Conservation (phyloP, 352 stramenopile genomes). For the Globisporangium orthogonon region DNA sequence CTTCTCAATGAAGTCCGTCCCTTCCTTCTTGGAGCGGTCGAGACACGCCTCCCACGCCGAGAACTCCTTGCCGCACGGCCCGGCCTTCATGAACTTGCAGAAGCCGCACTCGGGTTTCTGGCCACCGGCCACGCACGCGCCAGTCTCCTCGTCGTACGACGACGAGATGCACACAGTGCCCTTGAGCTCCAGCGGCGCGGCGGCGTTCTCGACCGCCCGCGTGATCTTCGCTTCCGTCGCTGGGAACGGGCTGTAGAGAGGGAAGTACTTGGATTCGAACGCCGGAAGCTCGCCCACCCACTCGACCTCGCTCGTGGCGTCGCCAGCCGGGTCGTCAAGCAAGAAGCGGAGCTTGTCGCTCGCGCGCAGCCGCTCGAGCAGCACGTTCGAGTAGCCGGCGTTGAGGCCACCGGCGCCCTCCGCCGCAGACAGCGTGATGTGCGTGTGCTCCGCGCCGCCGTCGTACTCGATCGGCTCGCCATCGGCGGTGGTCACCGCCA, state of each 20-base stretch:
- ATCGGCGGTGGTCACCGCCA: conserved; percentile 51
- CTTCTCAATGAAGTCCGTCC: conserved; percentile 74
- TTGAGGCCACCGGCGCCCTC: conserved; percentile 37
- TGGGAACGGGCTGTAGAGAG: conserved; percentile 80
- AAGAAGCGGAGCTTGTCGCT: conserved; percentile 52
- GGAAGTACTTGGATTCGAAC: conserved; percentile 67
- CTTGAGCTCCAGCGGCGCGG: conserved; percentile 29
- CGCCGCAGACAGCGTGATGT: conserved; percentile 55
- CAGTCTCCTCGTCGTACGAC: conserved; percentile 45
- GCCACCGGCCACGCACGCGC: conserved; percentile 31
- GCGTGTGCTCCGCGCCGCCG: conserved; percentile 30
- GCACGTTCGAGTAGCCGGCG: conserved; percentile 56
- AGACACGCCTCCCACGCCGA: conserved; percentile 80
- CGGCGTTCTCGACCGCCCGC: conserved; percentile 2
- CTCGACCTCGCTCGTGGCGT: conserved; percentile 8
- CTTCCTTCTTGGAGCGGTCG: conserved; percentile 61
- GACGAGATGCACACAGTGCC: conserved; percentile 68
- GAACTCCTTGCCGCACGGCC: conserved; percentile 75
- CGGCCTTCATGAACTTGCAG: conserved; percentile 90
- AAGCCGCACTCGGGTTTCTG: conserved; percentile 83
- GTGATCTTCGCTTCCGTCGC: conserved; percentile 33
- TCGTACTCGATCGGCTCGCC: conserved; percentile 59
- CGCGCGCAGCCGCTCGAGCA: conserved; percentile 69
- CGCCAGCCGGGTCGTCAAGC: conserved; percentile 23
- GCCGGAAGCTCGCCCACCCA: conserved; percentile 59